These are phyloP conservation scores for Diaporthe citri DNA, from an alignment of 2,329 filamentous ascomycete genomes.

Conservation along the genomic window DNA sequence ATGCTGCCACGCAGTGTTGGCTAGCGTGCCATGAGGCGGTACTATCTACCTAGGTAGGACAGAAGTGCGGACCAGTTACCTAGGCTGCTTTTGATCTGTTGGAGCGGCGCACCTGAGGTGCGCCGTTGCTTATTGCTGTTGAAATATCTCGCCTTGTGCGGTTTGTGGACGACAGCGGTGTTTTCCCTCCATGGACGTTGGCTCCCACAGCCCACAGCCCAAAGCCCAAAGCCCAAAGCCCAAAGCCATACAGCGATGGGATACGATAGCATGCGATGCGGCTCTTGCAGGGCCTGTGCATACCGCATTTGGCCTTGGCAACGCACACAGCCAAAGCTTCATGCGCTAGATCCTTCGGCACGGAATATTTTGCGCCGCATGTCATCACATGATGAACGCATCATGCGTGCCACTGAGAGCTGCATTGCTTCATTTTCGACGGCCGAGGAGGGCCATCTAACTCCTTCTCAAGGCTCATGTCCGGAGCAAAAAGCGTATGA, in stretches of 20 bases:
- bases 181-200: background rate
- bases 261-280: background rate
- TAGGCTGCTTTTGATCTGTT: background rate
- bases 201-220: too few relatives aligned
- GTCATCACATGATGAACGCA: conserved; percentile 36
- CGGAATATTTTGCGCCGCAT: background rate
- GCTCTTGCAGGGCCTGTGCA: background rate
- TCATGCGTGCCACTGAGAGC: conserved; percentile 26
- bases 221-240: background rate
- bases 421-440: conserved; percentile 19
- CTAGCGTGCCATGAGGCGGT: conserved; percentile 7
- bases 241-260: background rate
- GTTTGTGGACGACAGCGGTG: background rate
- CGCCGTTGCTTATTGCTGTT: background rate
- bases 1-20: conserved; percentile 34
- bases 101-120: background rate
- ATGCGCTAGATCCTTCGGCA: conserved; percentile 18
- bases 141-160: background rate
- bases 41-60: conserved; percentile 1
- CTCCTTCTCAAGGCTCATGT: background rate
- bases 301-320: background rate
- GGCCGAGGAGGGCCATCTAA: background rate
- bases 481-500: background rate
- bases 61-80: background rate
- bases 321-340: background rate